Percentiles rank a stretch among this genome's conserved stretches.
phyloP scores from a whole-genome alignment of 2,329 filamentous ascomycete species.

The Phialocephala sp. region DNA sequence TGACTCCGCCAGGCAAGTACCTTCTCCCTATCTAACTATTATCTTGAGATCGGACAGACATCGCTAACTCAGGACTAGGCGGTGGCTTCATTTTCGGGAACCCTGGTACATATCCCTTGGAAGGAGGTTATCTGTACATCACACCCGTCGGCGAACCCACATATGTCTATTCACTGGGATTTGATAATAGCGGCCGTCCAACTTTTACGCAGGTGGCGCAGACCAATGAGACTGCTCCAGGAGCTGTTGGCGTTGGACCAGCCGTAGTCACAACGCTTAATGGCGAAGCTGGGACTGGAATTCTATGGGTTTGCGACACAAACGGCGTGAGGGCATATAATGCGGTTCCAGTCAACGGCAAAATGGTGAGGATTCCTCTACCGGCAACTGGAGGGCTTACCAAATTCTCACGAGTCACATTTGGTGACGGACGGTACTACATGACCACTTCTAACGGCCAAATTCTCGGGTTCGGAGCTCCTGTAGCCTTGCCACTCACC shows the following conservation, averaged over 20 bases:
- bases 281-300: slow-evolving; percentile 15
- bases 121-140: slow-evolving; percentile 19
- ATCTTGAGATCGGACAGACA: not conserved
- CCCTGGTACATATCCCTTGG: slow-evolving; percentile 13
- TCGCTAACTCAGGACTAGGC: not conserved
- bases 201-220: slow-evolving; percentile 4
- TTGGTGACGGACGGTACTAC: slow-evolving; percentile 60
- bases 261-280: slow-evolving; percentile 11
- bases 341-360: slow-evolving; percentile 52
- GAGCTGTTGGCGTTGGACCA: not conserved
- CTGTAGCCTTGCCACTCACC: not conserved
- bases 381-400: slow-evolving; percentile 56
- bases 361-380: slow-evolving; percentile 48
- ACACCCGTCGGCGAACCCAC: not conserved
- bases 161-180: slow-evolving; percentile 1
- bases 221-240: not conserved
- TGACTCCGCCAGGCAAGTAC: not conserved
- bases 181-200: slow-evolving; percentile 3
- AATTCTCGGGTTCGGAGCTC: not conserved
- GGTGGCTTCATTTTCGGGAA: slow-evolving; percentile 4
- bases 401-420: slow-evolving; percentile 61
- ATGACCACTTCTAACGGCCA: slow-evolving; percentile 49
- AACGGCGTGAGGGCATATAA: slow-evolving; percentile 58
- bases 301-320: slow-evolving; percentile 19
- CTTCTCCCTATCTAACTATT: not conserved